Evolutionary conservation across 2,329 filamentous ascomycete genomes (phyloP).

Genomic region (Pseudogymnoascus sp.): DNA sequence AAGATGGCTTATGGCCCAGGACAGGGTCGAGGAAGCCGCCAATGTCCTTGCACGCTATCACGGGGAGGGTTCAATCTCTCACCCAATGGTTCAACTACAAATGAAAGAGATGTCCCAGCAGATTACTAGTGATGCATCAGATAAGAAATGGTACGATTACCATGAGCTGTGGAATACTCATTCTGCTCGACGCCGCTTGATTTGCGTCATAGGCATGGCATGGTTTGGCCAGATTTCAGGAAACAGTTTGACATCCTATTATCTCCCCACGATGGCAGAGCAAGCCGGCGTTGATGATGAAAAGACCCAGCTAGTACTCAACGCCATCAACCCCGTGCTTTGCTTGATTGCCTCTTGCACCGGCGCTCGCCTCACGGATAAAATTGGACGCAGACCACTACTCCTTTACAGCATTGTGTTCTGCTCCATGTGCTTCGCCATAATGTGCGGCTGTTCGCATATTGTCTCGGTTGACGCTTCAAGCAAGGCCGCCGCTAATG

Average conservation of each 20-base stretch:
- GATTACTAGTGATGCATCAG: conserved; percentile 14
- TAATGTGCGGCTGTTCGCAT: conserved; percentile 25
- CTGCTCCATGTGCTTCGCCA: conserved; percentile 32
- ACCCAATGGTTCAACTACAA: conserved; percentile 15
- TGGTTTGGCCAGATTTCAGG: conserved; percentile 21
- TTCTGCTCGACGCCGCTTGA: conserved; percentile 14
- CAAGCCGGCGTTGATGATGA: conserved; percentile 24
- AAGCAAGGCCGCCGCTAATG: conserved; percentile 32
- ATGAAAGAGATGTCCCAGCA: conserved; percentile 15
- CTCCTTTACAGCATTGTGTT: conserved; percentile 22
- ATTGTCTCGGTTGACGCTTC: background rate
- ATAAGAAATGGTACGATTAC: conserved; percentile 19
- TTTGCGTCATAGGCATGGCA: conserved; percentile 17
- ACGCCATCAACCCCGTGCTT: conserved; percentile 19
- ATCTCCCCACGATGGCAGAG: conserved; percentile 19
- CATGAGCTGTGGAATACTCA: conserved; percentile 15
- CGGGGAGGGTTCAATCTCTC: conserved; percentile 32
- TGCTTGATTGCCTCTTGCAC: conserved; percentile 18
- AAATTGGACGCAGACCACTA: conserved; percentile 24
- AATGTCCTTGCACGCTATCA: conserved; percentile 50
- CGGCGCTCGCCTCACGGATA: conserved; percentile 18
- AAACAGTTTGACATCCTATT: conserved; percentile 26
- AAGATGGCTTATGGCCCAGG: conserved; percentile 47
- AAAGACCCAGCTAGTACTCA: conserved; percentile 23
- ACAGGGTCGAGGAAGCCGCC: conserved; percentile 47